Conservation (phyloP, 768 basidiomycete species). For the Trametopsis cervina region DNA sequence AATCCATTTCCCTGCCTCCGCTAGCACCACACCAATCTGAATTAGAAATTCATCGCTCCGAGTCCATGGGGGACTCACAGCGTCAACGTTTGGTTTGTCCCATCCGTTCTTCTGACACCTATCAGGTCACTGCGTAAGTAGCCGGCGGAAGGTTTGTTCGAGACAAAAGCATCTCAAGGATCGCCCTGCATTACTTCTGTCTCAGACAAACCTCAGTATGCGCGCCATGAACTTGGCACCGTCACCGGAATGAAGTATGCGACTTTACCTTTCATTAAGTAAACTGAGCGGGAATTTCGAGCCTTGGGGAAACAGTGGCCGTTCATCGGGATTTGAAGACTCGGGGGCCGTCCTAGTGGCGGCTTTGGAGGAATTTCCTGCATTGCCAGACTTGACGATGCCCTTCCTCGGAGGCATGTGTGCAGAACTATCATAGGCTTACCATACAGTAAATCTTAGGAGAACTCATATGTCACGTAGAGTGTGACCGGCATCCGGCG, state of each 20-base stretch:
- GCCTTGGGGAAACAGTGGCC: conserved; percentile 73
- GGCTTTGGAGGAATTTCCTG: conserved; percentile 76
- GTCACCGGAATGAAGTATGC: neutral
- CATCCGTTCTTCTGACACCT: conserved; percentile 88
- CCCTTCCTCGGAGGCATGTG: conserved; percentile 64
- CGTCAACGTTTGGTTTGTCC: conserved; percentile 78
- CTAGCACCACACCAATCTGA: conserved; percentile 29
- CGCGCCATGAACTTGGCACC: neutral
- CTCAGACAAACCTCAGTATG: neutral
- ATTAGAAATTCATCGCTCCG: no score
- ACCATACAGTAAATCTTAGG: no score
- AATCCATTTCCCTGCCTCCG: conserved; percentile 42
- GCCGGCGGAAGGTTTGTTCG: neutral
- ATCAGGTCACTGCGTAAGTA: neutral
- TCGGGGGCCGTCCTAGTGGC: conserved; percentile 15
- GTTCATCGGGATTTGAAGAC: conserved; percentile 29
- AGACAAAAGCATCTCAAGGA: neutral
- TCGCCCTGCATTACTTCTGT: neutral
- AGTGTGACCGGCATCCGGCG: no score
- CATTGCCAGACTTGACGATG: conserved; percentile 83
- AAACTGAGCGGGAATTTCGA: conserved; percentile 80
- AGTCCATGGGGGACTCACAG: conserved; percentile 45
- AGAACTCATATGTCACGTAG: no score
- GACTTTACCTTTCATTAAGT: conserved; percentile 64
- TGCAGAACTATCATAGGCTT: no score